These are phyloP conservation scores for Gamarada debralockiae DNA, from an alignment of 495 filamentous ascomycete genomes.

Conservation along the genomic window DNA sequence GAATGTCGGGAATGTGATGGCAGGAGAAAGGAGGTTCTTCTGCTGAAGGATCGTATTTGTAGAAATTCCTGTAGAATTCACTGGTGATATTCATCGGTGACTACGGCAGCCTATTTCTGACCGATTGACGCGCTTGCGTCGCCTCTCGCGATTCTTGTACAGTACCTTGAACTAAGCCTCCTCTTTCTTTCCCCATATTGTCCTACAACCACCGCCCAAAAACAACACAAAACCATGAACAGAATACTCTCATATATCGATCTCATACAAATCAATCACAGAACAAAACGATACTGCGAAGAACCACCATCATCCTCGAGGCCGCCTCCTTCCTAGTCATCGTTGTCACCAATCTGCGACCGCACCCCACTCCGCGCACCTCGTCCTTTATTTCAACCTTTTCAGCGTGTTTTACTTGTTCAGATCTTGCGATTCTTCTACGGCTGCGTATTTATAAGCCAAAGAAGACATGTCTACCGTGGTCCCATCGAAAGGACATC, in stretches of 20 bases:
- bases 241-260: slow-evolving; percentile 11
- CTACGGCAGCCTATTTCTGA: neutral
- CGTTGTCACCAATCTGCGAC: neutral
- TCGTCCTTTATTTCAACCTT: neutral
- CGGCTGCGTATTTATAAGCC: slow-evolving; percentile 26
- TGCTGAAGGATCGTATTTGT: no score
- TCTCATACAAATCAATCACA: slow-evolving; percentile 5
- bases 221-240: slow-evolving; percentile 17
- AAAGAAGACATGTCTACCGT: slow-evolving; percentile 22
- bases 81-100: no score
- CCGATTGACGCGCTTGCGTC: no score
- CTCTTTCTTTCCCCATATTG: neutral
- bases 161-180: neutral
- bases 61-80: no score
- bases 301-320: slow-evolving; percentile 6
- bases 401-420: slow-evolving; percentile 11
- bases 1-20: no score
- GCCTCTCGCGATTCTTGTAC: neutral
- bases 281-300: slow-evolving; percentile 6
- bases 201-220: slow-evolving; percentile 1
- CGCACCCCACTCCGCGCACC: neutral
- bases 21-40: no score
- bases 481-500: slow-evolving; percentile 15
- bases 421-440: slow-evolving; percentile 13
- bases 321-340: slow-evolving; percentile 5